Conservation (phyloP, 1,284 basidiomycete genomes). For the Flammula alnicola region DNA sequence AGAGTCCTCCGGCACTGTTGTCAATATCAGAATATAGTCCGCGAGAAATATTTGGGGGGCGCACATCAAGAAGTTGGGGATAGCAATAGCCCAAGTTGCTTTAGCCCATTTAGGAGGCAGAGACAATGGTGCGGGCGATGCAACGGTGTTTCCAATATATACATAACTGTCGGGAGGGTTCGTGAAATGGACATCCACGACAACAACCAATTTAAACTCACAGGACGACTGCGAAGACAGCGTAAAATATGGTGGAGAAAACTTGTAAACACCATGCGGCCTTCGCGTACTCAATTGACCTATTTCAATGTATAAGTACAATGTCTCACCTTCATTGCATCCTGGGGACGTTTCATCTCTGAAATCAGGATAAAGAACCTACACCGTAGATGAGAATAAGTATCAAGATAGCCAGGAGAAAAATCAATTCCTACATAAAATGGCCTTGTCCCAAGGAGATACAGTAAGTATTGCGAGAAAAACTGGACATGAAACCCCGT, state of each 20-base stretch:
- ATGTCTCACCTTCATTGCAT: conserved; percentile 10
- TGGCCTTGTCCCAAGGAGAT: no score
- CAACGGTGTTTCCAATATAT: conserved; percentile 11
- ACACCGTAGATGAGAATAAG: background rate
- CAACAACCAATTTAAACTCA: background rate
- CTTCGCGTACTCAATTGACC: background rate
- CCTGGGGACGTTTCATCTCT: conserved; percentile 12
- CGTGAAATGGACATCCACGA: background rate
- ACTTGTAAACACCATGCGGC: conserved; percentile 11
- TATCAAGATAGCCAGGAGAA: background rate
- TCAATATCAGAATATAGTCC: background rate
- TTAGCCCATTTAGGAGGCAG: conserved; percentile 14
- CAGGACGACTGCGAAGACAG: conserved; percentile 11
- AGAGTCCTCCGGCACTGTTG: conserved; percentile 9
- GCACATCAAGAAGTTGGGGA: conserved; percentile 13
- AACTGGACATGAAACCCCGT: no score
- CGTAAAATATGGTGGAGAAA: conserved; percentile 11
- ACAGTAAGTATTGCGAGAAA: no score
- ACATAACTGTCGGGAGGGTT: conserved; percentile 4
- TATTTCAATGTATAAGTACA: no score
- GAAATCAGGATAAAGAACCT: conserved; percentile 18
- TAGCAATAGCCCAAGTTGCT: conserved; percentile 11
- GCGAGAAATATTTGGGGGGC: background rate
- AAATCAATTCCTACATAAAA: conserved; percentile 10
- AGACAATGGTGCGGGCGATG: conserved; percentile 7